Evolutionary conservation across 208 protist genomes (phyloP).

Genomic region (Balamuthia mandrillaris): DNA sequence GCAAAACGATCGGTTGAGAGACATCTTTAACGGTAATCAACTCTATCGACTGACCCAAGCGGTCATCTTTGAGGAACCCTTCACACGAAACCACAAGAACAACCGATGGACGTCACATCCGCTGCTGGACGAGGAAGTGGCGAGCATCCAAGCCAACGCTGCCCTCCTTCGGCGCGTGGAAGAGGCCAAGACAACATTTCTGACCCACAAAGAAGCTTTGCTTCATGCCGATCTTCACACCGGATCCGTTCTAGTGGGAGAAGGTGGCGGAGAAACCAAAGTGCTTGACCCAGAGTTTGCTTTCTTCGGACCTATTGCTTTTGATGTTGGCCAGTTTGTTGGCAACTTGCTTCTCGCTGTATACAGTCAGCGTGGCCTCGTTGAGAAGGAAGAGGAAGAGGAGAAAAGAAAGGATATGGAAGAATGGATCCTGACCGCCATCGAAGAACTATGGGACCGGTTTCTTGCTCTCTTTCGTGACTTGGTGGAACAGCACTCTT

Average conservation of each 20-base stretch:
- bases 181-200: background rate
- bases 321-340: conserved; percentile 22
- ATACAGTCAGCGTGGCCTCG: conserved; percentile 22
- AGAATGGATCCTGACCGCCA: background rate
- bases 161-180: background rate
- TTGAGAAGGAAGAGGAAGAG: background rate
- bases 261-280: conserved; percentile 21
- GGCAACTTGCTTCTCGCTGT: conserved; percentile 31
- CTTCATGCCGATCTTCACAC: conserved; percentile 43
- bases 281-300: conserved; percentile 42
- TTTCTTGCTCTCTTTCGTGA: background rate
- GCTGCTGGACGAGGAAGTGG: background rate
- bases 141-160: no score
- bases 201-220: conserved; percentile 26
- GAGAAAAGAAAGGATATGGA: background rate
- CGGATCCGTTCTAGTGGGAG: conserved; percentile 26
- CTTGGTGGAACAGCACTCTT: background rate
- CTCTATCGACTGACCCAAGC: no score
- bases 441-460: background rate
- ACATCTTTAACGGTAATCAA: no score
- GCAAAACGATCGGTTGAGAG: no score
- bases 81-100: no score
- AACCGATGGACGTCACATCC: no score
- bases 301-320: conserved; percentile 32
- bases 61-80: no score